Percentiles rank a stretch among this genome's conserved stretches.
Conservation (phyloP, 2,329 filamentous ascomycete genomes). For the Huntiella decipiens region DNA sequence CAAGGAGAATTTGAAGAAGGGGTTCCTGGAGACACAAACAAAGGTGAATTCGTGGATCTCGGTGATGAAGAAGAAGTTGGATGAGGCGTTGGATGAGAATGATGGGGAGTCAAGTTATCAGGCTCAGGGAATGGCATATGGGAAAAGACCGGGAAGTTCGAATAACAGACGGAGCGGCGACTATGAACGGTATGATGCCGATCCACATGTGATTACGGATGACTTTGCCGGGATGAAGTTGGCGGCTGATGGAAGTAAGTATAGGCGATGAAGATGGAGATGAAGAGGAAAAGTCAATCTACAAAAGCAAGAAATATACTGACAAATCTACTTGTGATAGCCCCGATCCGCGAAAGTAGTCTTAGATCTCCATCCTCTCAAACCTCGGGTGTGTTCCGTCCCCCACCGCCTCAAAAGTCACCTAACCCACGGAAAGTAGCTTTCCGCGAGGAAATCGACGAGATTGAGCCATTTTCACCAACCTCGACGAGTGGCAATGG, state of each 20-base stretch:
- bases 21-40: slow-evolving; percentile 81
- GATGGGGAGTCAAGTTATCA: slow-evolving; percentile 14
- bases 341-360: slow-evolving; percentile 29
- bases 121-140: slow-evolving; percentile 14
- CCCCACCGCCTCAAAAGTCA: slow-evolving; percentile 34
- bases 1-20: slow-evolving; percentile 79
- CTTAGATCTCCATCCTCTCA: slow-evolving; percentile 36
- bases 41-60: slow-evolving; percentile 89
- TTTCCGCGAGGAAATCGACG: slow-evolving; percentile 48
- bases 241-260: slow-evolving; percentile 42
- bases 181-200: slow-evolving; percentile 82
- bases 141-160: slow-evolving; percentile 36
- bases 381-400: slow-evolving; percentile 67
- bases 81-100: slow-evolving; percentile 64
- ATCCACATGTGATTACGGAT: slow-evolving; percentile 74
- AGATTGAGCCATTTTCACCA: slow-evolving; percentile 36
- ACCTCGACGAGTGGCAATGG: neutral
- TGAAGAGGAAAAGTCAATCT: neutral
- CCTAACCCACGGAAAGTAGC: slow-evolving; percentile 35
- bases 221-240: slow-evolving; percentile 63
- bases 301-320: slow-evolving; percentile 13
- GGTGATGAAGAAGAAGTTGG: slow-evolving; percentile 78
- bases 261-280: neutral
- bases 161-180: slow-evolving; percentile 58
- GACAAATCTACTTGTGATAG: slow-evolving; percentile 18